A percentile compares a stretch with the other conserved stretches of the same genome.
phyloP scores from a whole-genome alignment of 192 early-diverging fungal species.

The Diversispora epigaea region DNA sequence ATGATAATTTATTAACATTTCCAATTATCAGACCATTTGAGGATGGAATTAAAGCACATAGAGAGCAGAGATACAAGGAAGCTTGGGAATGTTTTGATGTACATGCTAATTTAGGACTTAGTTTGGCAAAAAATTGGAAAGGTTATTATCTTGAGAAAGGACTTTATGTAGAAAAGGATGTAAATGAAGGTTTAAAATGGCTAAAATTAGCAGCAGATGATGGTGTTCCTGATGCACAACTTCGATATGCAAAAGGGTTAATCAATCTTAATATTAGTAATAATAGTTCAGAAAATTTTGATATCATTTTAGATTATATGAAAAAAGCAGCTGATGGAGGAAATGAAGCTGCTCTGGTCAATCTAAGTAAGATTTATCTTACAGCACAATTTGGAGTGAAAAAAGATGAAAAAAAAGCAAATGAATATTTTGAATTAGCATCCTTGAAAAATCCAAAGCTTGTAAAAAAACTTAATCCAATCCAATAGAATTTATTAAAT shows the following conservation, averaged over 20 bases:
- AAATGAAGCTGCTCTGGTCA: background rate
- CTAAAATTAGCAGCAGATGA: conserved; percentile 24
- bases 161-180: background rate
- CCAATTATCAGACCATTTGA: conserved; percentile 1
- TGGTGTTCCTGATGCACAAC: conserved; percentile 25
- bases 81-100: conserved; percentile 21
- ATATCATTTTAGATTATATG: conserved; percentile 4
- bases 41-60: conserved; percentile 18
- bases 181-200: background rate
- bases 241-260: conserved; percentile 14
- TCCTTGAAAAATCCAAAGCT: conserved; percentile 3
- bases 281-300: background rate
- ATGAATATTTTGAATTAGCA: conserved; percentile 4
- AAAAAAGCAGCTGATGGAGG: conserved; percentile 2
- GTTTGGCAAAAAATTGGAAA: conserved; percentile 27
- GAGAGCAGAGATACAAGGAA: background rate
- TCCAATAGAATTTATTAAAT: too few relatives aligned
- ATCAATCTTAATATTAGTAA: background rate
- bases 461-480: too few relatives aligned
- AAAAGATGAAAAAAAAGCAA: background rate
- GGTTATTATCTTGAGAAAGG: conserved; percentile 23
- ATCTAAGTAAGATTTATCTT: conserved; percentile 14
- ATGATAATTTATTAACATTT: background rate
- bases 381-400: conserved; percentile 1
- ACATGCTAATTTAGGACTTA: conserved; percentile 13